Evolutionary conservation across 768 basidiomycete genomes (phyloP), one percentile per base, ranked within the genome.

Genomic region (Tulasnella sp.): DNA sequence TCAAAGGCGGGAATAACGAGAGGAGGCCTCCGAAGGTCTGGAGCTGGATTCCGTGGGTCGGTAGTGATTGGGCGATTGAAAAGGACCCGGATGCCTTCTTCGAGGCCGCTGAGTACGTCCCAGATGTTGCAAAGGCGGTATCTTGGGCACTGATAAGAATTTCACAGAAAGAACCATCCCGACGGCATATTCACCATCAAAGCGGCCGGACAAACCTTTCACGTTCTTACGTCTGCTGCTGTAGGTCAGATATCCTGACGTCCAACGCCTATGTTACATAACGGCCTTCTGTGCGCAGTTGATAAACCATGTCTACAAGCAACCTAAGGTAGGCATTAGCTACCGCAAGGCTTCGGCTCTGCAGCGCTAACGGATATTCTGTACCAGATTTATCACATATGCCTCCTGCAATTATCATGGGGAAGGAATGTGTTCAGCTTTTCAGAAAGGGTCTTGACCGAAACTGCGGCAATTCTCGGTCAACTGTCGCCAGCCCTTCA

Each of bases 291-390:
- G 34, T 7, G n/a, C 6, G 9, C 2, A 58, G 57, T 36, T 58
- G 15, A 50, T 58, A 27, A 49, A 58, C 17, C 35, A 49, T n/a
- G 36, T 58, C 32, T 50, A 58, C 49, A 58, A 58, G 35, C 57
- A 58, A 19, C 57, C 48, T 35, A 58, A 58, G 49, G 57, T 58
- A 23, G 17, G 49, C 12, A 39, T 12, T 21, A 17, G 8, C n/a
- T 21, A 14, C 14, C 14, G 15, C 8, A 6, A 6, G 2, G 19
- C 14, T 21, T 14, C 21, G 14, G n/a, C 2, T 7, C 14, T 36
- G 17, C 32, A 34, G 21, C 15, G 7, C 9, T 40, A 34, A 21
- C 3, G 3, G 5, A 35, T 15, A 3, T 14, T 14, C 17, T 23
- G n/a, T 19, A 5, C 9, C 29, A 58, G 57, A 51, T 15, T 27